Percentiles rank a stretch among this genome's conserved stretches.
Evolutionary conservation across 2,329 filamentous ascomycete genomes (phyloP).

Genomic region (Berkeleyomyces rouxiae): DNA sequence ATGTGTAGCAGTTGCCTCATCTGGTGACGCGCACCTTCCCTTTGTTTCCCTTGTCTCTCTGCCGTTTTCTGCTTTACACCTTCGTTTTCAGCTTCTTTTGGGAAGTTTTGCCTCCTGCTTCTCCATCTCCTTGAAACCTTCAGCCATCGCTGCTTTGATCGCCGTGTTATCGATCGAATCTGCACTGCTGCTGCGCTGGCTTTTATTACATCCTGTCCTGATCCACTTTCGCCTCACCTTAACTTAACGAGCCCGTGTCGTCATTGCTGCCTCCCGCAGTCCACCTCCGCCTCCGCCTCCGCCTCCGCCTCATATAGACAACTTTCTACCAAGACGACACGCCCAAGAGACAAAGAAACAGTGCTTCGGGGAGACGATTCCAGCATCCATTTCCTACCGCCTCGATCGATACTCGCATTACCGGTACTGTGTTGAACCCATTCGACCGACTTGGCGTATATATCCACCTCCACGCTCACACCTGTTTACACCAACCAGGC

Average conservation of each 20-base stretch:
- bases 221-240: constrained; percentile 1
- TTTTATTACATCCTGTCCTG: not conserved
- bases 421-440: too few species aligned
- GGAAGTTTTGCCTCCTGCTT: not conserved
- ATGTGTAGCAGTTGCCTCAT: not conserved
- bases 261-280: not conserved
- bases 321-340: not conserved
- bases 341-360: too few species aligned
- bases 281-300: not conserved
- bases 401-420: too few species aligned
- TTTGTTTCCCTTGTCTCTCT: not conserved
- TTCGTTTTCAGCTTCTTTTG: not conserved
- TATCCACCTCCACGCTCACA: too few species aligned
- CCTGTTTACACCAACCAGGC: not conserved
- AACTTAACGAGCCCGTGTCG: not conserved
- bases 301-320: not conserved
- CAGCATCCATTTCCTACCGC: too few species aligned
- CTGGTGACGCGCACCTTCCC: not conserved
- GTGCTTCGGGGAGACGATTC: too few species aligned
- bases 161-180: not conserved
- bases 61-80: not conserved
- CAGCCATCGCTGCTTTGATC: not conserved
- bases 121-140: not conserved
- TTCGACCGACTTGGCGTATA: too few species aligned
- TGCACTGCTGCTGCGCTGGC: too few species aligned